Base-by-base conservation (phyloP, 805 yeast species). In the Myxozyma mucilagina region DNA sequence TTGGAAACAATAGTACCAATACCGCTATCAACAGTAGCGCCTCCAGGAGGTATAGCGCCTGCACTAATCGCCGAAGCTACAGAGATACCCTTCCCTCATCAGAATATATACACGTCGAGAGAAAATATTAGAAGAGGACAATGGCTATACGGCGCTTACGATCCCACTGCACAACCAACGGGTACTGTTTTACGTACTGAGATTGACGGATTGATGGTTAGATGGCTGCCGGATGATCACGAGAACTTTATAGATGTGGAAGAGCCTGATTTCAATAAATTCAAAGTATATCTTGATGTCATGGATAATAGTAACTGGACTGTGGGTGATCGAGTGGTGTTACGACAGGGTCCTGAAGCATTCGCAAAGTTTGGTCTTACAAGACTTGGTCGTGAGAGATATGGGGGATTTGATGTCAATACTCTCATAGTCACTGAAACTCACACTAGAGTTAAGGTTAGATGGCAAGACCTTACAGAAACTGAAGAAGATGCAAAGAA, bases 351-450 rank as follows among this genome's bases (percentile, higher is more conserved):
- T 2, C 51, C 58, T 3, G 59, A 50, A 13, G 58, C 58, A 16
- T 61, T 32, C 38, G 36, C 38, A 6, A 54, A 45, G 35, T 56
- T 36, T 24, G 63, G 56, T 18, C 35, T 57, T 34, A 32, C 51
- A 2, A 34, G 63, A 14, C 48, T 60, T 4, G 53, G 63, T 4
- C 52, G 66, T 11, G 67, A 64, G 39, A 52, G 63, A 36, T 55
- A 56, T 32, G 60, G 60, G 8, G 67, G 67, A 10, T 64, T 62
- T 34, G 67, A 64, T 24, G 63, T 64, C 36, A 64, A 64, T 43
- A 49, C 51, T 1, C 39, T 64, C 29, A 48, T 58, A 10, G 53
- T 64, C 34, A 49, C 63, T 13, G 42, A 47, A 18, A 62, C 66
- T 11, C 44, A 55, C 8, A 64, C 66, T 10, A 48, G 20, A 11